phyloP scores from a whole-genome alignment of 805 yeast species.

The Helenozyma baotianmanensis region DNA sequence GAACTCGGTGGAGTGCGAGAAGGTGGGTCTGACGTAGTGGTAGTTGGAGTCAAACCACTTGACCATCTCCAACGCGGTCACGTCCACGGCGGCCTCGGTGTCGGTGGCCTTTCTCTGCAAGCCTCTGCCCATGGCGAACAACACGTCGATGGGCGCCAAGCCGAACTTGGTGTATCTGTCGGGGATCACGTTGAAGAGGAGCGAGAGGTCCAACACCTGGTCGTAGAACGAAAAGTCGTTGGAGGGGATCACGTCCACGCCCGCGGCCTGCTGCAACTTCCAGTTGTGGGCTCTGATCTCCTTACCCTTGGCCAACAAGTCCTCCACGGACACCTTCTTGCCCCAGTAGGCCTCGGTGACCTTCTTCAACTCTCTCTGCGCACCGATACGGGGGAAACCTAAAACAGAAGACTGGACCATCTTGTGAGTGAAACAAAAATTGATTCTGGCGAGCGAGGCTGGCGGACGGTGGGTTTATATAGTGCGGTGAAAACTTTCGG shows the following conservation, averaged over 20 bases:
- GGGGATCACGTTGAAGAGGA: constrained; percentile 93
- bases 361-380: constrained; percentile 98
- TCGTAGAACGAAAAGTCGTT: constrained; percentile 98
- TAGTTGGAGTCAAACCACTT: constrained; percentile 99
- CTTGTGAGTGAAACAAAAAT: constrained; percentile 15
- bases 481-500: not conserved
- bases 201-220: constrained; percentile 89
- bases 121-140: constrained; percentile 99
- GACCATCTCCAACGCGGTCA: constrained; percentile 98
- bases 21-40: constrained; percentile 99
- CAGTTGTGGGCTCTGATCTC: constrained; percentile 94
- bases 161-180: constrained; percentile 92
- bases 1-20: constrained; percentile 91
- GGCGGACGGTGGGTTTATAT: not conserved
- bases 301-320: constrained; percentile 87
- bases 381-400: constrained; percentile 99
- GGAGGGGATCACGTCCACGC: constrained; percentile 95
- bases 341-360: constrained; percentile 99
- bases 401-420: constrained; percentile 97
- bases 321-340: constrained; percentile 86
- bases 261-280: constrained; percentile 95
- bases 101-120: constrained; percentile 94
- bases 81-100: constrained; percentile 85
- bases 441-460: not conserved
- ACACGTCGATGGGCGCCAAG: constrained; percentile 82